Evolutionary conservation across 2,329 filamentous ascomycete genomes (phyloP).

Genomic region (Pestalotiopsis sp.): DNA sequence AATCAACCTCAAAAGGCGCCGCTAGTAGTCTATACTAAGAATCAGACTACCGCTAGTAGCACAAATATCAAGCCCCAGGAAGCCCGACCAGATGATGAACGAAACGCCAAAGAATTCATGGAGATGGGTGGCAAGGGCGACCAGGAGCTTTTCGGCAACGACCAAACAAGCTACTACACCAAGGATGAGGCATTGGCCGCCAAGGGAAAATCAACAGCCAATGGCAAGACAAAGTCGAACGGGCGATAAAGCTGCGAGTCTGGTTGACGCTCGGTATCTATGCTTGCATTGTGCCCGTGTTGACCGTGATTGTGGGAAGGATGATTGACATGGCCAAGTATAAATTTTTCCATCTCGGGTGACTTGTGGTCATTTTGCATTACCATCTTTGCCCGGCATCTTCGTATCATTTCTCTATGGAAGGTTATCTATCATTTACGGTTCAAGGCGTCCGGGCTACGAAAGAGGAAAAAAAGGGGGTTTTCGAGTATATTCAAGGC

Average conservation of each 20-base stretch:
- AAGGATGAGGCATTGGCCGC: conserved; percentile 35
- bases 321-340: not conserved
- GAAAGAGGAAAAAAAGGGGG: not conserved
- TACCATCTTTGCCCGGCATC: not conserved
- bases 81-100: conserved; percentile 63
- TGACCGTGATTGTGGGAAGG: not conserved
- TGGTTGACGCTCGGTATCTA: not conserved
- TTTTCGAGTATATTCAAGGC: not conserved
- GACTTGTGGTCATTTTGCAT: not conserved
- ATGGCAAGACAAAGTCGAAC: conserved; percentile 24
- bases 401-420: not conserved
- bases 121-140: conserved; percentile 86
- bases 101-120: conserved; percentile 76
- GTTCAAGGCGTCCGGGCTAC: not conserved
- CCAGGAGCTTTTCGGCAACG: conserved; percentile 70
- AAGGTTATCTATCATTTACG: not conserved
- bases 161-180: conserved; percentile 52
- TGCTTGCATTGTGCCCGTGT: not conserved
- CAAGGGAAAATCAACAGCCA: conserved; percentile 25
- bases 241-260: conserved; percentile 15
- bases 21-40: conserved; percentile 77
- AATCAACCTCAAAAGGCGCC: conserved; percentile 56
- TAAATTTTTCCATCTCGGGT: not conserved
- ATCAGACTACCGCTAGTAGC: conserved; percentile 49
- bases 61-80: conserved; percentile 52